phyloP scores from a whole-genome alignment of 192 early-diverging fungal species.

The Backusella morwellensis region DNA sequence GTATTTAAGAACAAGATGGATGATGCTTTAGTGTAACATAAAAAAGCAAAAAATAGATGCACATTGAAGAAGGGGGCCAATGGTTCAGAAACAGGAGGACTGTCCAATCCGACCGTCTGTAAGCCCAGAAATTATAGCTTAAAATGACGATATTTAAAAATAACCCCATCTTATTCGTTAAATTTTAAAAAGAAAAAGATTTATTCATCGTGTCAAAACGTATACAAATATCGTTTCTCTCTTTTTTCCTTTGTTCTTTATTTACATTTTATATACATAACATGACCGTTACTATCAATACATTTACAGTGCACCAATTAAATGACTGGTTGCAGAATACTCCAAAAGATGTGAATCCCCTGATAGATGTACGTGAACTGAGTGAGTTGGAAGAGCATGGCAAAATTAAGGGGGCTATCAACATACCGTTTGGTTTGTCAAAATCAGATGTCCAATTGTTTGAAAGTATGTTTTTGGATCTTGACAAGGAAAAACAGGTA shows the following conservation, averaged over 20 bases:
- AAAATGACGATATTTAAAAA: slow-evolving; percentile 6
- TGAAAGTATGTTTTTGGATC: not conserved
- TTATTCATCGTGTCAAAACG: not conserved
- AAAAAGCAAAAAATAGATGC: not conserved
- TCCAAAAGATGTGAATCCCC: not conserved
- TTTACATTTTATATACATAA: not conserved
- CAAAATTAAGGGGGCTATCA: slow-evolving; percentile 9
- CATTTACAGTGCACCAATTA: not conserved
- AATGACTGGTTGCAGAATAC: not conserved
- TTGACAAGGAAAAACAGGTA: slow-evolving; percentile 8
- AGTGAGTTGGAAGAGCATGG: slow-evolving; percentile 1
- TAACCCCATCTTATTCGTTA: not conserved
- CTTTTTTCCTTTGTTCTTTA: not conserved
- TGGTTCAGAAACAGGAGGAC: not conserved
- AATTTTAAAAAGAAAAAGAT: not conserved
- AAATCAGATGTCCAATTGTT: not conserved
- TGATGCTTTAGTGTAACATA: not conserved
- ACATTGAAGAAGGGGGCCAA: not conserved
- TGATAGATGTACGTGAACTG: slow-evolving; percentile 13
- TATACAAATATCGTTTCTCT: not conserved
- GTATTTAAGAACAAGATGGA: not conserved
- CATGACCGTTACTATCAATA: slow-evolving; percentile 2
- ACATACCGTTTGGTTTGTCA: slow-evolving; percentile 7
- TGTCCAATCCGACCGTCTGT: not conserved
- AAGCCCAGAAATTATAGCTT: not conserved